Evolutionary conservation across 2,329 filamentous ascomycete genomes (phyloP).

Genomic region (Akanthomyces lecanii): DNA sequence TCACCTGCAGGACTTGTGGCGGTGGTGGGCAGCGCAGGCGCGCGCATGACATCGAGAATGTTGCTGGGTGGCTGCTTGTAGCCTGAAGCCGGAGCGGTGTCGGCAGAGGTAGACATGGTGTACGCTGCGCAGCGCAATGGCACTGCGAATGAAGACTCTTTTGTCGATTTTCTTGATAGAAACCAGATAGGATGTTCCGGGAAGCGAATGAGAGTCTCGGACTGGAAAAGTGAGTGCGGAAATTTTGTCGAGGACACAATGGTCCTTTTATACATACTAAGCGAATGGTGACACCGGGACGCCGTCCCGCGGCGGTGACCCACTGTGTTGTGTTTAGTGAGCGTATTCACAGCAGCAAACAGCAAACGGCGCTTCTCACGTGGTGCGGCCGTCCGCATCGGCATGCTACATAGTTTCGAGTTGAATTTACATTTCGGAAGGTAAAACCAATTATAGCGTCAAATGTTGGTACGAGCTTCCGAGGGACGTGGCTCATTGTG

Average conservation of each 20-base stretch:
- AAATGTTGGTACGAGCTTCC: neutral
- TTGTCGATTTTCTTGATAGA: neutral
- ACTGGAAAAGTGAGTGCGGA: neutral
- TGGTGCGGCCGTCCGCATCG: neutral
- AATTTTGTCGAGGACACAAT: constrained; percentile 7
- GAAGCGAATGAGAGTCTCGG: neutral
- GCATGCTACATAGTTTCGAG: no score
- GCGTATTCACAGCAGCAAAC: neutral
- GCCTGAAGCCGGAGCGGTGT: constrained; percentile 9
- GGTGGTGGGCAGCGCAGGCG: constrained; percentile 1
- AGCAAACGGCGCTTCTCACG: neutral
- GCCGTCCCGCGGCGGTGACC: neutral
- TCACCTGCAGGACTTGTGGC: constrained; percentile 2
- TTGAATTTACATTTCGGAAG: neutral
- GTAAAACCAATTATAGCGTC: no score
- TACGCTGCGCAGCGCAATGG: neutral
- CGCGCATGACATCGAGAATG: constrained; percentile 14
- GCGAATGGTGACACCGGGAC: constrained; percentile 2
- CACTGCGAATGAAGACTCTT: neutral
- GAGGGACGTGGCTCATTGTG: neutral
- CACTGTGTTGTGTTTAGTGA: neutral
- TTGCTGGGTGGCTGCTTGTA: constrained; percentile 7
- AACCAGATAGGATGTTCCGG: neutral
- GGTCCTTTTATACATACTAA: constrained; percentile 6
- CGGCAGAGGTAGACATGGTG: constrained; percentile 8